Base-by-base conservation (phyloP, 2,329 filamentous ascomycete genomes). In the Aaosphaeria pasadenensis region DNA sequence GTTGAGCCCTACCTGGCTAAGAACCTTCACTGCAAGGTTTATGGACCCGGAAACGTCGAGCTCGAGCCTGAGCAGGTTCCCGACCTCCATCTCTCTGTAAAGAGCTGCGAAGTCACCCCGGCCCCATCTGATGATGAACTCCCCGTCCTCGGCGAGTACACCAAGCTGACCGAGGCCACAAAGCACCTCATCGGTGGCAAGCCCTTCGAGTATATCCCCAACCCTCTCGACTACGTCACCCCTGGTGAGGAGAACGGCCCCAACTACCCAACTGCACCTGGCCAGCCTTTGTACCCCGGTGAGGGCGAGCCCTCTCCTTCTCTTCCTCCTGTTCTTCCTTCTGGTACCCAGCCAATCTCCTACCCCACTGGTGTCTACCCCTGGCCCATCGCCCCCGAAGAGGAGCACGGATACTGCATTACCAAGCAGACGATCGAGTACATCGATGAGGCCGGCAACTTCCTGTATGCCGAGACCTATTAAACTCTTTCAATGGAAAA, bases 21-120 rank as follows among this genome's bases (percentile, higher is more conserved):
- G 43, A 55, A 71, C 56, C 57, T 71, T 28, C 55, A 62, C 59
- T 70, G 67, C 60, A 64, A 61, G 45, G 57, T 71, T 36, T 55
- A 70, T 30, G 59, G 60, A 36, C 50, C 58, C 40, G 59, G 64
- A 30, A 60, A 62, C 50, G 44, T 48, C 7, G 64, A 69, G 53
- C 44, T 69, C 30, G 50, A 58, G 42, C 49, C 62, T 2, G 55
- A 62, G 3, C 44, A 58, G 5, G 48, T 70, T 45, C 62, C 66
- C 43, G 59, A 62, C 56, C 57, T 70, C 48, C 66, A 70, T 52
- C 50, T 70, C 48, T 56, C 50, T 28, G 64, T 67, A 45, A 59
- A 61, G 49, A 60, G 56, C 57, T 61, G 55, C 43, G 58, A 60
- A 42, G 60, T 67, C 44, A 57, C 50, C 30, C 64, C 66, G n/a